Evolutionary conservation across 2,329 filamentous ascomycete species (phyloP).

Genomic region (Ceratocystis papillata): DNA sequence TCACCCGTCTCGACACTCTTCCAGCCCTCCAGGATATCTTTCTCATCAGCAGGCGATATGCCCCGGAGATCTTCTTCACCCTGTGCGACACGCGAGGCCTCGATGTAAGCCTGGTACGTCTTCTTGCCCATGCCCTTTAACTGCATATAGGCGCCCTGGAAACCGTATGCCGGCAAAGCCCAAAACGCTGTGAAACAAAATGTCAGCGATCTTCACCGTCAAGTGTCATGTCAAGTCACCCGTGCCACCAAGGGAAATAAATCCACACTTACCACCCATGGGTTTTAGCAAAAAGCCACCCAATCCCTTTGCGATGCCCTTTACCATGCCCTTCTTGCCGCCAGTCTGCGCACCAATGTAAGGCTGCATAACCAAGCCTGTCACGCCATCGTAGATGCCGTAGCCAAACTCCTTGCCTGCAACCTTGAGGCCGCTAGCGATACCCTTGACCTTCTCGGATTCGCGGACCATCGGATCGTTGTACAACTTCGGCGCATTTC

Average conservation of each 20-base stretch:
- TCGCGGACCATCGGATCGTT: conserved; percentile 72
- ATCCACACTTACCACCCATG: conserved; percentile 49
- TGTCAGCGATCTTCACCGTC: conserved; percentile 6
- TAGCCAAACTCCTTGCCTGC: conserved; percentile 69
- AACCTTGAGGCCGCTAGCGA: conserved; percentile 64
- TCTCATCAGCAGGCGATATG: conserved; percentile 47
- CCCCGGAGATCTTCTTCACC: conserved; percentile 55
- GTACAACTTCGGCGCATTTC: conserved; percentile 77
- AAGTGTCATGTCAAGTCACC: background rate
- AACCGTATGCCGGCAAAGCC: conserved; percentile 57
- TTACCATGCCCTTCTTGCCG: conserved; percentile 52
- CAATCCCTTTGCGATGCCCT: conserved; percentile 72
- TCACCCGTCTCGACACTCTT: conserved; percentile 45
- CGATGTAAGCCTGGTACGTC: conserved; percentile 67
- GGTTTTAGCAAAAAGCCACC: conserved; percentile 74
- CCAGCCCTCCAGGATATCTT: conserved; percentile 57
- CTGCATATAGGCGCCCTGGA: conserved; percentile 73
- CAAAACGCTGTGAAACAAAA: conserved; percentile 19
- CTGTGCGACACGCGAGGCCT: conserved; percentile 63
- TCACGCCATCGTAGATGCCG: conserved; percentile 70
- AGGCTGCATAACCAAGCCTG: conserved; percentile 71
- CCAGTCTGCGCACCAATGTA: conserved; percentile 46
- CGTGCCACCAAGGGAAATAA: background rate
- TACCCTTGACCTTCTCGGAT: conserved; percentile 65
- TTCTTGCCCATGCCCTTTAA: conserved; percentile 59